These are phyloP conservation scores for Pythium oligandrum DNA, from an alignment of 352 stramenopile genomes.

Conservation along the genomic window DNA sequence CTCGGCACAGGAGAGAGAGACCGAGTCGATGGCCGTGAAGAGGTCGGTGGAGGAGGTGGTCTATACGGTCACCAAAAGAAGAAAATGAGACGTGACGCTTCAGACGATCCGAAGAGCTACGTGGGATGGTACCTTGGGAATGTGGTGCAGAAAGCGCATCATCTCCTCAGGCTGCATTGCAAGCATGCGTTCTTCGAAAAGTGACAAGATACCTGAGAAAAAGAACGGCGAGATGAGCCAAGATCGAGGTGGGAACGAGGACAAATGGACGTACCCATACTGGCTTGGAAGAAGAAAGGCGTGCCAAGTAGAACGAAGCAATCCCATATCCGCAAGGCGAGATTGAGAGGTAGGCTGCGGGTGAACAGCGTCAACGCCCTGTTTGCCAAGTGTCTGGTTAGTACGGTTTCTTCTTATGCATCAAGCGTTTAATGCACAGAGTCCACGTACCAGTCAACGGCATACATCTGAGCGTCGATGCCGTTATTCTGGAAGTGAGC, in stretches of 20 bases:
- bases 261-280: conserved; percentile 47
- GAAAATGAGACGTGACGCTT: neutral
- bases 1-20: conserved; percentile 64
- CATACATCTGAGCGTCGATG: conserved; percentile 86
- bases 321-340: conserved; percentile 79
- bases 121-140: conserved; percentile 37
- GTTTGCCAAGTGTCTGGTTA: too few relatives aligned
- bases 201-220: conserved; percentile 49
- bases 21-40: conserved; percentile 57
- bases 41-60: conserved; percentile 51
- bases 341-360: conserved; percentile 57
- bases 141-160: conserved; percentile 78
- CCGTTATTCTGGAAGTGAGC: conserved; percentile 63
- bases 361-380: conserved; percentile 83
- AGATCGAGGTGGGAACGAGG: neutral
- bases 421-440: too few relatives aligned
- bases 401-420: too few relatives aligned
- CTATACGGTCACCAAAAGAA: conserved; percentile 10
- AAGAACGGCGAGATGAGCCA: neutral
- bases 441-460: conserved; percentile 68
- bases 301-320: conserved; percentile 77
- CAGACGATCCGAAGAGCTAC: neutral
- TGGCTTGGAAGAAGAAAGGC: conserved; percentile 85
- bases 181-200: conserved; percentile 70
- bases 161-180: conserved; percentile 70